These are phyloP conservation scores for Passiflora organensis DNA, from an alignment of 345 rosid genomes.

Conservation along the genomic window DNA sequence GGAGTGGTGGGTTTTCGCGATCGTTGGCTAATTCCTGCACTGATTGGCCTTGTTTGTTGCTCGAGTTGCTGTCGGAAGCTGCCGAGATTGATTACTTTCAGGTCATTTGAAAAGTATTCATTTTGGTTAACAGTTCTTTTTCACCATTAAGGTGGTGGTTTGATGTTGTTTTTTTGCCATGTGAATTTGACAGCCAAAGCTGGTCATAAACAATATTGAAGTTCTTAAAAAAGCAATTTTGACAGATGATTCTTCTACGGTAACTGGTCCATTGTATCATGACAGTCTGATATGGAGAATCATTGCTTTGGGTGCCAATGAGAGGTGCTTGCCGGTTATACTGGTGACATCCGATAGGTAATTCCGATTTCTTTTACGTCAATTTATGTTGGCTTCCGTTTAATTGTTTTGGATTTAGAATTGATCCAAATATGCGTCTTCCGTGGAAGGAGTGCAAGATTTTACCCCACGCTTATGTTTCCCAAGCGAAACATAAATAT, in stretches of 20 bases:
- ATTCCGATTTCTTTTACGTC: conserved; percentile 13
- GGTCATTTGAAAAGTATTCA: conserved; percentile 32
- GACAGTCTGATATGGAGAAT: conserved; percentile 91
- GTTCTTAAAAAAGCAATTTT: conserved; percentile 64
- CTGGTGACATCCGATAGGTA: conserved; percentile 85
- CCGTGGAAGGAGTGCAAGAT: neutral
- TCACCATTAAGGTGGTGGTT: neutral
- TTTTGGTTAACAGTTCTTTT: neutral
- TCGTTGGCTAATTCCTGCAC: conserved; percentile 76
- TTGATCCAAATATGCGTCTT: neutral
- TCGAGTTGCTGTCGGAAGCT: conserved; percentile 88
- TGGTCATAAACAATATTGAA: conserved; percentile 90
- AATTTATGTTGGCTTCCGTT: neutral
- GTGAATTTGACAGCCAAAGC: conserved; percentile 75
- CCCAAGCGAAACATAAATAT: too few species aligned
- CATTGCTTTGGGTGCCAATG: conserved; percentile 77
- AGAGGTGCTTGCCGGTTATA: conserved; percentile 72
- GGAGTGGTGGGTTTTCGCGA: conserved; percentile 69
- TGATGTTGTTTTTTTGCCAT: conserved; percentile 11
- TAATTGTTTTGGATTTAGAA: neutral
- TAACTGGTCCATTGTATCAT: conserved; percentile 72
- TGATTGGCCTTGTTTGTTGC: conserved; percentile 87
- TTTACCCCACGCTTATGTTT: neutral
- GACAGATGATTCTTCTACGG: conserved; percentile 46
- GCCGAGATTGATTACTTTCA: conserved; percentile 85